Evolutionary conservation across 352 stramenopile species (phyloP), one percentile per base, ranked within the genome.

Genomic region (Plasmopara muralis): DNA sequence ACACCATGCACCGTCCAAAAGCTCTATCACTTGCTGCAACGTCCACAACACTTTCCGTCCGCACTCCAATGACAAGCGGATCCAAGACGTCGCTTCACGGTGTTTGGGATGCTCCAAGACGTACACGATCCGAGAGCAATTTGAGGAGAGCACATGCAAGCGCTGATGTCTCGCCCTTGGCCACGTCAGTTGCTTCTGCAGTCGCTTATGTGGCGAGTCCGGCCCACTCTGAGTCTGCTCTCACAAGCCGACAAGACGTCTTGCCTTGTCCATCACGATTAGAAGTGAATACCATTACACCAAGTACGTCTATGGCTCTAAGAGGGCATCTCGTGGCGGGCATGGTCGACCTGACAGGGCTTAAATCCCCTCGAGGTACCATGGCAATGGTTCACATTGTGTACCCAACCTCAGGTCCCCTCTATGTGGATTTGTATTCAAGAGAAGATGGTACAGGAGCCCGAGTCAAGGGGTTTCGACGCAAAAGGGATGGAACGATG

Each of bases 371-470:
- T 9, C 49, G 52, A 53, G 56, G 56, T 7, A 42, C 48, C 1
- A 14, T 56, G 34, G 55, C 64, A 31, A 60, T 54, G 7, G 66
- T 83, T 4, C 60, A 70, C 14, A 66, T 92, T 25, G 51, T 78
- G 18, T 90, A 90, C 50, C 39, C 50, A 8, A 67, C 68, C 0
- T 57, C 67, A 0, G 79, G 72, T 0, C 75, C 82, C 5, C 49
- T 92, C 18, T 87, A 72, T 46, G 65, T 92, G 39, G 82, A 92
- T 55, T 65, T 92, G 50, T 87, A 82, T 64, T 92, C 82, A 4
- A 68, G 77, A 38, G 60, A 72, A 0, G 74, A 88, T n/a, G 75
- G 75, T 6, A 77, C 65, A 18, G 82, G 82, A 9, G 82, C 82
- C 44, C 78, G 72, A 30, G 77, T 92, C 28, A 89, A 87, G 51